Evolutionary conservation across 1,139 yeast genomes (phyloP).

Genomic region (Candida gigantensis): DNA sequence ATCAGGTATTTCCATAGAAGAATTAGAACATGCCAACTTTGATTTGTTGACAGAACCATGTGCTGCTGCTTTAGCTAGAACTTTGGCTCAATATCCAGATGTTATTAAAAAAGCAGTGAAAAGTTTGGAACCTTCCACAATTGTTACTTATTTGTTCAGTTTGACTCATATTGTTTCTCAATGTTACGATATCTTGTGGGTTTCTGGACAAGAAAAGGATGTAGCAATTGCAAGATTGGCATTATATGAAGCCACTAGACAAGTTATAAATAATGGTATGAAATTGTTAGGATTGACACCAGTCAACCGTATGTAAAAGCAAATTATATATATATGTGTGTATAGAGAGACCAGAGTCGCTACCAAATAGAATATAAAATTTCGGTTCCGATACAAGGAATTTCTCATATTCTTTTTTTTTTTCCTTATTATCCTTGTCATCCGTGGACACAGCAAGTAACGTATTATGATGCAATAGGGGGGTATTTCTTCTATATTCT

Average conservation of each 20-base stretch:
- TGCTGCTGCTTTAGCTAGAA: constrained; percentile 72
- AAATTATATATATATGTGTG: neutral
- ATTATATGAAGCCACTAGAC: constrained; percentile 86
- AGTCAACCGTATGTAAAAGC: constrained; percentile 86
- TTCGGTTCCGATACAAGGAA: constrained; percentile 1
- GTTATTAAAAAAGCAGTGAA: constrained; percentile 79
- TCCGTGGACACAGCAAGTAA: too few relatives aligned
- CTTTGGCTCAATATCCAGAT: constrained; percentile 91
- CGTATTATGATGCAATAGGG: too few relatives aligned
- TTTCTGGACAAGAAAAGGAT: constrained; percentile 90
- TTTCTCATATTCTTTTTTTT: neutral
- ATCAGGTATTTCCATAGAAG: constrained; percentile 52
- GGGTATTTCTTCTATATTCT: too few relatives aligned
- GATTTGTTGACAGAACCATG: constrained; percentile 74
- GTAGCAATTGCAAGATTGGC: constrained; percentile 93
- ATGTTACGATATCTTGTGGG: constrained; percentile 95
- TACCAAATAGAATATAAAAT: constrained; percentile 2
- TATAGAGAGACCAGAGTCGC: neutral
- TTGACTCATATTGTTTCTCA: constrained; percentile 93
- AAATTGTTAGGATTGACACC: constrained; percentile 89
- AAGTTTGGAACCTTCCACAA: constrained; percentile 89
- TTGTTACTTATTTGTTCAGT: constrained; percentile 90
- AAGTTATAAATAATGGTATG: constrained; percentile 91
- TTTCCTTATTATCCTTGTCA: neutral
- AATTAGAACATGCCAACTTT: constrained; percentile 61